Conservation (phyloP, 2,329 filamentous ascomycete genomes). For the Trichoderma sp. region DNA sequence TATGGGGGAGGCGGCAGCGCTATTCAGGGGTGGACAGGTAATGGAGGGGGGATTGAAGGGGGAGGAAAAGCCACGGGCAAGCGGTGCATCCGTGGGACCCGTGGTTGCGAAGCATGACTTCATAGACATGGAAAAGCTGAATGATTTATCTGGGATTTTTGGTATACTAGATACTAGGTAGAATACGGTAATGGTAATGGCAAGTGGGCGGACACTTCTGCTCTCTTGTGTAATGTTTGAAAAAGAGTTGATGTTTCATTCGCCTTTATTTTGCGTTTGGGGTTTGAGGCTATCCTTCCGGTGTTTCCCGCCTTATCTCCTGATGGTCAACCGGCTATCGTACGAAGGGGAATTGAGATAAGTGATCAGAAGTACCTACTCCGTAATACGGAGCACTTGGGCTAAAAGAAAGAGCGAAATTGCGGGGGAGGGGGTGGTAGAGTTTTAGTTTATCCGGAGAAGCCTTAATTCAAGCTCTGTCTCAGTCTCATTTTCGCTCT, state of each 20-base stretch:
- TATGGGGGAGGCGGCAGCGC: conserved; percentile 11
- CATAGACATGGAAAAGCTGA: not conserved
- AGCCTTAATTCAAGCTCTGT: conserved; percentile 27
- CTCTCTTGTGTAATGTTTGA: not conserved
- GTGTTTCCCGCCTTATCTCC: conserved; percentile 14
- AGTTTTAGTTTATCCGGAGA: conserved; percentile 12
- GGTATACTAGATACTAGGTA: not conserved
- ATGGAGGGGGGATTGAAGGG: not conserved
- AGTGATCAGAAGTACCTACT: not conserved
- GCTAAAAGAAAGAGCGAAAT: not conserved
- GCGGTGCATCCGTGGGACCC: conserved; percentile 11
- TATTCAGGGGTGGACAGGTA: not conserved
- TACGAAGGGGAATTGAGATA: not conserved
- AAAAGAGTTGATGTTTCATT: not conserved
- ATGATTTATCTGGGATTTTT: not conserved
- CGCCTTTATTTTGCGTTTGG: not conserved
- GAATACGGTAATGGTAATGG: not conserved
- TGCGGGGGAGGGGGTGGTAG: not conserved
- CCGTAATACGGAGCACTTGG: not conserved
- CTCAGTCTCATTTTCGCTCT: not conserved
- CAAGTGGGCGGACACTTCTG: not conserved
- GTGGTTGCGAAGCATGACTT: conserved; percentile 9
- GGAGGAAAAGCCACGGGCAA: conserved; percentile 1
- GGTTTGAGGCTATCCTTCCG: not conserved
- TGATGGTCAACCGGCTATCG: conserved; percentile 7